These are phyloP conservation scores for Nakazawaea populi DNA, from an alignment of 805 yeast genomes.

Conservation along the genomic window DNA sequence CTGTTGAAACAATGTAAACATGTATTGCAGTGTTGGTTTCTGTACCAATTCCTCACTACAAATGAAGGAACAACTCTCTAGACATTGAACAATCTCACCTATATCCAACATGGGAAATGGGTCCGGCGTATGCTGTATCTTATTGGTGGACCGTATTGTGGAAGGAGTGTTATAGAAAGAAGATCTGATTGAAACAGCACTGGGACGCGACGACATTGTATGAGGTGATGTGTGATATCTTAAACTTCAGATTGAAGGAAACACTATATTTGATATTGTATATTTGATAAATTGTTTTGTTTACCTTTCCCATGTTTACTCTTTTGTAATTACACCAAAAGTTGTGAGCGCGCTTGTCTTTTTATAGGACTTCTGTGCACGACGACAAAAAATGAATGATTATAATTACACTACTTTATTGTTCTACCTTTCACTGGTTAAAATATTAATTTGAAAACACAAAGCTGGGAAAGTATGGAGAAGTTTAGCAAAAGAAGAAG, in stretches of 20 bases:
- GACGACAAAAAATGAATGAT: too few relatives aligned
- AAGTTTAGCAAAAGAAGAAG: too few relatives aligned
- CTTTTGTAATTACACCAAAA: too few relatives aligned
- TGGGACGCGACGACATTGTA: slow-evolving; percentile 27
- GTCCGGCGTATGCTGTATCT: slow-evolving; percentile 14
- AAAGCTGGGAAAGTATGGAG: too few relatives aligned
- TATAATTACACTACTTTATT: too few relatives aligned
- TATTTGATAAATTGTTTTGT: too few relatives aligned
- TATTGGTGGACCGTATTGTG: slow-evolving; percentile 14
- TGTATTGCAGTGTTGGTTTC: slow-evolving; percentile 25
- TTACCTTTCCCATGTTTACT: too few relatives aligned
- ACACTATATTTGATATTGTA: too few relatives aligned
- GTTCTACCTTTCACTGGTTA: too few relatives aligned
- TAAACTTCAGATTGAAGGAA: not conserved
- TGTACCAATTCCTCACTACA: slow-evolving; percentile 20
- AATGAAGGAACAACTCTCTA: slow-evolving; percentile 10
- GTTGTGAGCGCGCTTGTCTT: too few relatives aligned
- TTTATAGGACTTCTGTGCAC: too few relatives aligned
- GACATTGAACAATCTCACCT: slow-evolving; percentile 20
- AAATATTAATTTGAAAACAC: too few relatives aligned
- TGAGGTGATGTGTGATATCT: not conserved
- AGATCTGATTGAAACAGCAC: slow-evolving; percentile 24
- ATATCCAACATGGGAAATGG: slow-evolving; percentile 25
- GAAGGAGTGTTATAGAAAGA: slow-evolving; percentile 14
- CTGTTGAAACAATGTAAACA: slow-evolving; percentile 27